Base-by-base conservation (phyloP, 2,329 filamentous ascomycete species). In the Arthrobotrys conoides region DNA sequence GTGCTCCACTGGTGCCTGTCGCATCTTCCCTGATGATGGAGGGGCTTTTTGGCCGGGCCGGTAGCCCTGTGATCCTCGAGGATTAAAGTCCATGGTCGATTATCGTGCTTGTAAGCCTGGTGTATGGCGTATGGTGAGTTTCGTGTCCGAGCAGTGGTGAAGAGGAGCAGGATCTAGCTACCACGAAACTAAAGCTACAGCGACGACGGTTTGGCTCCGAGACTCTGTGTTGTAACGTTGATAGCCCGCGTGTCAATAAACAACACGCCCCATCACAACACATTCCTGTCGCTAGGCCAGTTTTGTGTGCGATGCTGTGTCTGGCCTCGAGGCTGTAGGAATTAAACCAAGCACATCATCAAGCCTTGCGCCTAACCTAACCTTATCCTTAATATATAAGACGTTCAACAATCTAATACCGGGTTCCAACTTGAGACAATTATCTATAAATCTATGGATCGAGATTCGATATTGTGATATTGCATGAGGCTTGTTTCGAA, bases 71-170 rank as follows among this genome's bases (percentile, higher is more conserved):
- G 76, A 79, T 41, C 59, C 70, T 27, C 76, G 67, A 6, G 70
- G 76, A 27, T 79, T 79, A 41, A 79, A 79, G 38, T 79, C 76
- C 76, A 79, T 79, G n/a, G 20, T 22, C 33, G 20, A 16, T n/a
- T 51, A 27, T 59, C 18, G 30, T 46, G 20, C 51, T 1, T 20
- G 14, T 46, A 20, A n/a, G n/a, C n/a, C n/a, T n/a, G n/a, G n/a
- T 46, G 9, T 46, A 1, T 18, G 44, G 3, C 5, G 44, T 18
- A 20, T 18, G 4, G 8, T 12, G 5, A 20, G 10, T 30, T 6
- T 16, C 16, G 30, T 38, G 22, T 20, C 41, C 48, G 44, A n/a
- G 27, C 4, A 49, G 8, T 12, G n/a, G 18, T 20, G 20, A 53
- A 18, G 24, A 55, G 14, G n/a, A 59, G 16, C 30, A 38, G 49